phyloP scores from a whole-genome alignment of 1,139 yeast genomes.

The Saccharomyces hybrid region DNA sequence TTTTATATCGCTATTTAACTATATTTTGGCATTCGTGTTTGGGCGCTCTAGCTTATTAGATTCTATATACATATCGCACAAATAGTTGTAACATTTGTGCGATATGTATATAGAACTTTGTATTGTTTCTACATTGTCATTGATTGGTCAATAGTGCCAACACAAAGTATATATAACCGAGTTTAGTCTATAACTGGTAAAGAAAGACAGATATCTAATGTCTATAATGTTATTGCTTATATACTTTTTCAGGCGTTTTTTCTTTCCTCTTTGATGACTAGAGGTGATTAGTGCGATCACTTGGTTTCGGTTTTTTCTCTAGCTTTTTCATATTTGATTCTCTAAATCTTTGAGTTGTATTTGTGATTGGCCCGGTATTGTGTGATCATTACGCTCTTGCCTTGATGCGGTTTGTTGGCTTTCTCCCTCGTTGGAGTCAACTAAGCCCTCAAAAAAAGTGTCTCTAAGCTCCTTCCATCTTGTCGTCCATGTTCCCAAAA shows the following conservation, averaged over 20 bases:
- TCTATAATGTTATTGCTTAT: neutral
- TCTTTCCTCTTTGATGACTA: neutral
- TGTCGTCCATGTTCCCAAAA: slow-evolving; percentile 77
- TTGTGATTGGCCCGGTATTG: slow-evolving; percentile 12
- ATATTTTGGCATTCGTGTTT: no score
- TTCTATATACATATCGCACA: neutral
- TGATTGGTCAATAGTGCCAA: no score
- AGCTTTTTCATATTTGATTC: slow-evolving; percentile 16
- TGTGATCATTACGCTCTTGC: neutral
- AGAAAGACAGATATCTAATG: no score
- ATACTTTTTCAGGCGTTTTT: neutral
- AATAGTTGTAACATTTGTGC: no score
- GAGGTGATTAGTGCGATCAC: neutral
- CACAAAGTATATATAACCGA: no score
- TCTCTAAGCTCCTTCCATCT: slow-evolving; percentile 84
- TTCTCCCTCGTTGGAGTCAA: slow-evolving; percentile 37
- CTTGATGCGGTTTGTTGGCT: slow-evolving; percentile 2
- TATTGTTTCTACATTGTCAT: no score
- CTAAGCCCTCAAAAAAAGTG: slow-evolving; percentile 77
- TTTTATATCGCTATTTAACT: no score
- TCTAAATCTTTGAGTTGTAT: slow-evolving; percentile 30
- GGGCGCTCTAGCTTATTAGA: neutral
- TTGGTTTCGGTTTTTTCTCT: neutral
- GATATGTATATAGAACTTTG: no score
- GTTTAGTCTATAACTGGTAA: no score